Evolutionary conservation across 768 basidiomycete genomes (phyloP), one percentile per base, ranked within the genome.

Genomic region (Hygrophorus russula): DNA sequence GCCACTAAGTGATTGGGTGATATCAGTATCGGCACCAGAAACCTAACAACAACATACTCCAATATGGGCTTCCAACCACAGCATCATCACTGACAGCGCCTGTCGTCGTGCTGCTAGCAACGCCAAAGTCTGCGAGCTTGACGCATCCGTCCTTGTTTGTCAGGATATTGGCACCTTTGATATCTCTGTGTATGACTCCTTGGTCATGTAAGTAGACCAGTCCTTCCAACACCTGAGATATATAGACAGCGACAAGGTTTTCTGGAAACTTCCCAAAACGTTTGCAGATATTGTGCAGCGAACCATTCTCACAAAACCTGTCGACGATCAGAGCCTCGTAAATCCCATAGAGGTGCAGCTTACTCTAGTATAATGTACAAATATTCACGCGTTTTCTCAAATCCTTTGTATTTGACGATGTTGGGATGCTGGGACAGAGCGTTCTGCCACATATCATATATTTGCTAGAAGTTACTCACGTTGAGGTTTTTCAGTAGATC

Each of bases 231-330:
- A 97, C 89, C 63, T 99, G 96, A 35, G 86, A 88, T 53, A 97
- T 89, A 65, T 97, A 98, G 12, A 97, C 88, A 0, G 88, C 92
- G 19, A 98, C 94, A 14, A 99, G 79, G 52, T 78, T 86, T 60
- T 99, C 96, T 0, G 96, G 96, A 58, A 99, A 98, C 68, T 98
- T 97, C 51, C 96, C 96, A 56, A 98, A 99, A 38, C 87, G 81
- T 63, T 97, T 97, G 63, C 82, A 83, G 54, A 98, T 96, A 46
- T 83, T 87, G 59, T 94, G 88, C 6, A 99, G 68, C 4, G 91
- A 96, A 13, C 96, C 96, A 56, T 99, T 99, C 71, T 99, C 96
- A 67, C 96, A 98, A 59, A 93, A 94, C 55, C 87, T 84, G 49
- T 13, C 29, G 7, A 41, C 15, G 14, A 12, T 13, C 24, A 41